These are phyloP conservation scores for Blastocystis sp. DNA, from an alignment of 352 stramenopile genomes.

Conservation along the genomic window DNA sequence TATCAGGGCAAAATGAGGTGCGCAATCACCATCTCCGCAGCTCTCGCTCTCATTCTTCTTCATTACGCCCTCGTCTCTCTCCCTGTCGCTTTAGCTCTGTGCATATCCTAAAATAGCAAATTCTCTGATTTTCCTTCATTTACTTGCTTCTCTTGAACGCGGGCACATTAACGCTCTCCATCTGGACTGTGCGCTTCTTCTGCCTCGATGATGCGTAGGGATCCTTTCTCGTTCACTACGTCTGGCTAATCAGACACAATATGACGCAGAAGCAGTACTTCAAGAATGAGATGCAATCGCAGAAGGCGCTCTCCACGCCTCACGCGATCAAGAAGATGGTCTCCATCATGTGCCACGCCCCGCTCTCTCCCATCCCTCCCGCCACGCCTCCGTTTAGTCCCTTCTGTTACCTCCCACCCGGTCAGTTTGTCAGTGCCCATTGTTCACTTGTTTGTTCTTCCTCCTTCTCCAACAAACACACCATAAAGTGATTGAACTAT, in stretches of 20 bases:
- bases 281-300: constrained; percentile 7
- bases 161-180: neutral
- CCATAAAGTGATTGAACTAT: neutral
- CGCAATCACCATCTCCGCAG: neutral
- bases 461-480: neutral
- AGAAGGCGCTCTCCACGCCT: neutral
- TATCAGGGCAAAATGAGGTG: neutral
- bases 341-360: constrained; percentile 6
- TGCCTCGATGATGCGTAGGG: neutral
- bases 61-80: neutral
- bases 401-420: constrained; percentile 54
- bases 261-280: constrained; percentile 61
- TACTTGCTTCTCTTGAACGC: neutral
- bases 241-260: constrained; percentile 33
- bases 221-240: constrained; percentile 36
- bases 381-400: constrained; percentile 22
- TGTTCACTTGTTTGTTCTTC: neutral
- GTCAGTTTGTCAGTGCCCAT: neutral
- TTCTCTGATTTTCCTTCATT: neutral
- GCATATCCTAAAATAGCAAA: constrained; percentile 47
- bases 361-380: neutral
- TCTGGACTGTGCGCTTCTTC: constrained; percentile 11
- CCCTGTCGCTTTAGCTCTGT: neutral
- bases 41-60: neutral
- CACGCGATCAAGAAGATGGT: neutral